A percentile compares a stretch with the other conserved stretches of the same genome.
Evolutionary conservation across 2,329 filamentous ascomycete species (phyloP).

Genomic region (Botryosphaeria dothidea): DNA sequence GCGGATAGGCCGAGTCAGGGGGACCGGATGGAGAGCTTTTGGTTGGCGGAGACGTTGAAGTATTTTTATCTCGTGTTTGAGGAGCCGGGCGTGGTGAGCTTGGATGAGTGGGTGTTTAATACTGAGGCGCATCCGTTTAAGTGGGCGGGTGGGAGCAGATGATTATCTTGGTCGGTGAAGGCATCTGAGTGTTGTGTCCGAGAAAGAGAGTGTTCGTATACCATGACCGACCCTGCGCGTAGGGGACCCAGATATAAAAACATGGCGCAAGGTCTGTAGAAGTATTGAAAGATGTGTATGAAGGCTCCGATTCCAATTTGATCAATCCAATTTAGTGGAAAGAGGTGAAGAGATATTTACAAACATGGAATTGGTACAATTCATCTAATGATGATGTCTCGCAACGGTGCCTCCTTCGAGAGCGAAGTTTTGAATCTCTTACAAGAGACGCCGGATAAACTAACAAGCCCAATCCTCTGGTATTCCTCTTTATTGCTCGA

Average conservation of each 20-base stretch:
- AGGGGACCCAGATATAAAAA: too few relatives aligned
- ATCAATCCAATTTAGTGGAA: too few relatives aligned
- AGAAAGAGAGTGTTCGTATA: too few relatives aligned
- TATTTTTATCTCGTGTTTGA: slow-evolving; percentile 52
- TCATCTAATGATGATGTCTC: neutral
- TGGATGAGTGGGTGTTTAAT: slow-evolving; percentile 51
- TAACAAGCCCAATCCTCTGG: neutral
- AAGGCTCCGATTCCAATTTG: too few relatives aligned
- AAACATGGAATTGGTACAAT: neutral
- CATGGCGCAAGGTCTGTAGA: too few relatives aligned
- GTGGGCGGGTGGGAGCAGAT: neutral
- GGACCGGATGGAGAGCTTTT: slow-evolving; percentile 52
- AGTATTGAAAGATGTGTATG: too few relatives aligned
- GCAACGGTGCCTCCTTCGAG: neutral
- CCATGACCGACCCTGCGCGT: too few relatives aligned
- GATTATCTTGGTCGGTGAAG: neutral
- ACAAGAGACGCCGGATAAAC: neutral
- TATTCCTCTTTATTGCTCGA: neutral
- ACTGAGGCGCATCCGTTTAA: slow-evolving; percentile 20
- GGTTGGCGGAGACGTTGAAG: slow-evolving; percentile 53
- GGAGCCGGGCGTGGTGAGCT: slow-evolving; percentile 42
- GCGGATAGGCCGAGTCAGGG: slow-evolving; percentile 34
- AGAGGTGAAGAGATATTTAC: too few relatives aligned
- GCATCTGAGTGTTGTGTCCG: too few relatives aligned
- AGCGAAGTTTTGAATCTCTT: neutral